These are phyloP conservation scores for Komagataea norvegica DNA, from an alignment of 1,139 yeast genomes.

Conservation along the genomic window DNA sequence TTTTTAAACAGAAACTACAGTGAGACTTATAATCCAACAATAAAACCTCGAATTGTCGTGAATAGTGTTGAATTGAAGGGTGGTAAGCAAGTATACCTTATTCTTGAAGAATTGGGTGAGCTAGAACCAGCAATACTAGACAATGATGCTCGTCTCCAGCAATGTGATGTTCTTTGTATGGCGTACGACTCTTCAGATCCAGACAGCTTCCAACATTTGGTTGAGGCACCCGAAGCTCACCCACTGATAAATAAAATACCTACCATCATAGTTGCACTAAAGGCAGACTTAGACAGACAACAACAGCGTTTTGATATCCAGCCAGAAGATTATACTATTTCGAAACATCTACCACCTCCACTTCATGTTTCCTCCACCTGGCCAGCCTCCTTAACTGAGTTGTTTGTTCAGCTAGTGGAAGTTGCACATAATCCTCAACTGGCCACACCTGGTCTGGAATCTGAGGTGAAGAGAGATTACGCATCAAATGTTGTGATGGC, in stretches of 20 bases:
- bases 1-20: constrained; percentile 73
- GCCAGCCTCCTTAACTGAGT: constrained; percentile 80
- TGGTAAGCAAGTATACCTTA: constrained; percentile 90
- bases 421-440: constrained; percentile 77
- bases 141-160: constrained; percentile 64
- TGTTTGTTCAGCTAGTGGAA: constrained; percentile 82
- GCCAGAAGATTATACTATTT: constrained; percentile 80
- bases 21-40: constrained; percentile 75
- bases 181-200: constrained; percentile 95
- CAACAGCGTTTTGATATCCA: constrained; percentile 83
- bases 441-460: constrained; percentile 79
- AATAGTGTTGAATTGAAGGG: constrained; percentile 94
- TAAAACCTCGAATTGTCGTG: constrained; percentile 74
- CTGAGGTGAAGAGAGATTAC: constrained; percentile 52
- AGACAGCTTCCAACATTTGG: constrained; percentile 80
- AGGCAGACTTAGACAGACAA: constrained; percentile 92
- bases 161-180: constrained; percentile 87
- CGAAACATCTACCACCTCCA: constrained; percentile 53
- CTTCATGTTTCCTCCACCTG: constrained; percentile 86
- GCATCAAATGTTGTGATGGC: constrained; percentile 47
- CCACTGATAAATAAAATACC: constrained; percentile 68
- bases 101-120: constrained; percentile 86
- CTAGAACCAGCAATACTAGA: constrained; percentile 77
- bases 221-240: constrained; percentile 58
- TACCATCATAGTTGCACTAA: constrained; percentile 80